Evolutionary conservation across 2,329 filamentous ascomycete genomes (phyloP).

Genomic region (Lachnellula arida): DNA sequence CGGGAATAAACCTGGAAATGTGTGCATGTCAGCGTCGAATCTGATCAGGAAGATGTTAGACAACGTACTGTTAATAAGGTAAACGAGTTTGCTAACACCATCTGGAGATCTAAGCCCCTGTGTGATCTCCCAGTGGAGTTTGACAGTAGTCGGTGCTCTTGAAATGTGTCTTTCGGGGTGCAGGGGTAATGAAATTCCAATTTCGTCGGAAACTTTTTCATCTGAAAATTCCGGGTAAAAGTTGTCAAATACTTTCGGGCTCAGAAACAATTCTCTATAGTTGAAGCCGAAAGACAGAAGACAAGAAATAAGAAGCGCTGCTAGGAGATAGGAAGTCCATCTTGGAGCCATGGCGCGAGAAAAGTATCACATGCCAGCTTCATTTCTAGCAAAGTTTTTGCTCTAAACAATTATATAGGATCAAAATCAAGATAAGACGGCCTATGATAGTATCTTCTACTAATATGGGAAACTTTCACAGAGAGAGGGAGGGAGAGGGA

Average conservation of each 20-base stretch:
- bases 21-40: background rate
- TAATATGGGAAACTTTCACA: too few relatives aligned
- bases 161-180: constrained; percentile 39
- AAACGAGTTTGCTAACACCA: constrained; percentile 43
- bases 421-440: too few relatives aligned
- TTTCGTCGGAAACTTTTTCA: background rate
- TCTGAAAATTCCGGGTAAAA: background rate
- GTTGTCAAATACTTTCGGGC: background rate
- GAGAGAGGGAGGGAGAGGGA: too few relatives aligned
- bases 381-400: background rate
- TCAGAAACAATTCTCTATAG: background rate
- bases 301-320: background rate
- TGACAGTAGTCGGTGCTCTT: constrained; percentile 31
- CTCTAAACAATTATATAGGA: too few relatives aligned
- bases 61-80: constrained; percentile 43
- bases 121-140: constrained; percentile 38
- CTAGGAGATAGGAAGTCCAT: background rate
- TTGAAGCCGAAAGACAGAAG: background rate
- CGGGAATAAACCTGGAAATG: constrained; percentile 33
- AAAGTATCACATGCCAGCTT: background rate
- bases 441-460: too few relatives aligned
- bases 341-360: background rate
- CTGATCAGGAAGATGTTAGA: background rate
- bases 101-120: constrained; percentile 37
- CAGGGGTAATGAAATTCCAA: constrained; percentile 18